phyloP scores from a whole-genome alignment of 805 yeast genomes.

The Wilhelminamyces savonicus region DNA sequence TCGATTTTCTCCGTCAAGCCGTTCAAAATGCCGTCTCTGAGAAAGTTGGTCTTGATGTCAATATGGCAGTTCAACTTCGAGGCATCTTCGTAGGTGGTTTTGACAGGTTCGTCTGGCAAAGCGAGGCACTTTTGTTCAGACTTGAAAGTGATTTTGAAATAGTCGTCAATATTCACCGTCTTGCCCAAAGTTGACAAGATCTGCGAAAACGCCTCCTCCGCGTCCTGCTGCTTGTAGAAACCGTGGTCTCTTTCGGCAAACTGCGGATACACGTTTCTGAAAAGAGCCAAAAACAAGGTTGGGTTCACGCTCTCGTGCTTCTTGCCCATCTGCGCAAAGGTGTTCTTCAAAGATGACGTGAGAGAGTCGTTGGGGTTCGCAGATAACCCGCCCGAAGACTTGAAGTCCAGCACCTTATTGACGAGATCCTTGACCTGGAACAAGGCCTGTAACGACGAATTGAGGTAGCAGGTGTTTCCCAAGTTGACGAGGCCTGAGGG shows the following conservation, averaged over 20 bases:
- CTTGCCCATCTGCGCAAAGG: slow-evolving; percentile 41
- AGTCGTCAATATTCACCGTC: slow-evolving; percentile 46
- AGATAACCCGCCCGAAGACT: slow-evolving; percentile 9
- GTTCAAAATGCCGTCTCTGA: slow-evolving; percentile 74
- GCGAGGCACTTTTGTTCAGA: slow-evolving; percentile 58
- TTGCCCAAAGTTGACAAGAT: slow-evolving; percentile 49
- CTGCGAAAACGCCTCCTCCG: slow-evolving; percentile 91
- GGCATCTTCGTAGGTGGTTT: slow-evolving; percentile 41
- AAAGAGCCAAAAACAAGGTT: slow-evolving; percentile 51
- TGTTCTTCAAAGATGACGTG: slow-evolving; percentile 23
- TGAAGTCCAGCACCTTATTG: slow-evolving; percentile 16
- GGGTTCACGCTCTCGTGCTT: slow-evolving; percentile 58
- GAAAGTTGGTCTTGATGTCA: slow-evolving; percentile 74
- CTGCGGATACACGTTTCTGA: slow-evolving; percentile 76
- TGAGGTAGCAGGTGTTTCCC: slow-evolving; percentile 76
- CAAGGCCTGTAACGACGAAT: slow-evolving; percentile 59
- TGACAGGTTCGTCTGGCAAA: slow-evolving; percentile 25
- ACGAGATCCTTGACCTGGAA: slow-evolving; percentile 40
- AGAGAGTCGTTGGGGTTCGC: slow-evolving; percentile 6
- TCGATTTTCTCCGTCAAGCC: slow-evolving; percentile 73
- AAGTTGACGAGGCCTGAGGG: slow-evolving; percentile 67
- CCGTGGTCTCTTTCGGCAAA: slow-evolving; percentile 81
- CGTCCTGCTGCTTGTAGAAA: slow-evolving; percentile 89
- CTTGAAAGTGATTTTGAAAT: slow-evolving; percentile 61
- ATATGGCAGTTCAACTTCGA: slow-evolving; percentile 86